Conservation (phyloP, 139 green algal genomes). For the Volvox africanus region DNA sequence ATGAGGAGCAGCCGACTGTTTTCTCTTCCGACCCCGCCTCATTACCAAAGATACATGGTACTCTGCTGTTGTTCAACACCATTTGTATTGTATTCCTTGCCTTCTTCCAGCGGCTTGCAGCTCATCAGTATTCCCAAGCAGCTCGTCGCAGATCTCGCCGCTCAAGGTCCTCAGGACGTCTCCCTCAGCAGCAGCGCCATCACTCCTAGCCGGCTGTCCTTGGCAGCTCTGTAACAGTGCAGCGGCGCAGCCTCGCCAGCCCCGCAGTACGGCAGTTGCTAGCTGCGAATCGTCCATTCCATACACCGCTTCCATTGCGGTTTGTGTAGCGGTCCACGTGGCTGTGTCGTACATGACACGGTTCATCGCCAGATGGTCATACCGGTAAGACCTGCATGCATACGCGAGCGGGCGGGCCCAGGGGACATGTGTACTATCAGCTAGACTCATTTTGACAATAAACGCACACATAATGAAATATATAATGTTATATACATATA, state of each 20-base stretch:
- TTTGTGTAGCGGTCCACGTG: not conserved
- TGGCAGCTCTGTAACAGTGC: not conserved
- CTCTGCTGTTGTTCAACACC: too few relatives aligned
- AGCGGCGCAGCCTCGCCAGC: constrained; percentile 6
- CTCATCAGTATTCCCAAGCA: too few relatives aligned
- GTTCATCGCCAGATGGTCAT: not conserved
- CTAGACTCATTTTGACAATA: not conserved
- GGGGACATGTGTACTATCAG: not conserved
- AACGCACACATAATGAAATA: not conserved
- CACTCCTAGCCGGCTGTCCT: not conserved
- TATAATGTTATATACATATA: too few relatives aligned
- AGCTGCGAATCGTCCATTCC: not conserved
- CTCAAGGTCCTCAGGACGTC: too few relatives aligned
- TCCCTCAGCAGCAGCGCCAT: too few relatives aligned
- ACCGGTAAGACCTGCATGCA: not conserved
- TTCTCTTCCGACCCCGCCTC: too few relatives aligned
- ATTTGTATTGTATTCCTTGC: too few relatives aligned
- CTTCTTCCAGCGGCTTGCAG: too few relatives aligned
- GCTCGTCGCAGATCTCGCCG: too few relatives aligned
- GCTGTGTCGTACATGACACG: not conserved
- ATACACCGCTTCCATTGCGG: not conserved
- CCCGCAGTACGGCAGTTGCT: constrained; percentile 5
- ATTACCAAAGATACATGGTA: too few relatives aligned
- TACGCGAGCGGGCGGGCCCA: not conserved
- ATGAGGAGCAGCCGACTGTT: too few relatives aligned